These are phyloP conservation scores for Ogataea hybrid DNA, from an alignment of 1,139 yeast genomes.

Conservation along the genomic window DNA sequence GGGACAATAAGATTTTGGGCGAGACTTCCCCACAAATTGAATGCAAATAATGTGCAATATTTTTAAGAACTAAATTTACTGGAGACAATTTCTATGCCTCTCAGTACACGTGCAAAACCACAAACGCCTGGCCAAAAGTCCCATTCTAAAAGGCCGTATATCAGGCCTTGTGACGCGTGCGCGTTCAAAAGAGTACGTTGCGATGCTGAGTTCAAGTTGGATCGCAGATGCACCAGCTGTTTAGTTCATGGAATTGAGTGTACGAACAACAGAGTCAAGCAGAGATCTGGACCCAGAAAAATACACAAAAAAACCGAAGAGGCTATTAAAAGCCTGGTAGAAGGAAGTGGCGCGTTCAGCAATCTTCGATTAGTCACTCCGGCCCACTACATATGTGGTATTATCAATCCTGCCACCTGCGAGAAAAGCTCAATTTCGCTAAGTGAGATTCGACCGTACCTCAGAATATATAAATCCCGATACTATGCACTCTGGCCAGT, in stretches of 20 bases:
- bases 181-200: background rate
- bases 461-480: background rate
- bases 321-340: background rate
- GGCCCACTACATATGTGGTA: background rate
- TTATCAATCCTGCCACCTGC: background rate
- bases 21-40: background rate
- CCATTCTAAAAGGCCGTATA: background rate
- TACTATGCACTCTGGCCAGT: conserved; percentile 1
- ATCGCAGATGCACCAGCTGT: background rate
- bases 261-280: background rate
- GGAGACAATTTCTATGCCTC: background rate
- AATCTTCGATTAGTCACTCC: too few species aligned
- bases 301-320: background rate
- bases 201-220: background rate
- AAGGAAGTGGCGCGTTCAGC: background rate
- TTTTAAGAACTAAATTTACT: too few species aligned
- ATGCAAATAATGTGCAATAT: too few species aligned
- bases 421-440: background rate
- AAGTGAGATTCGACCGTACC: background rate
- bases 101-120: background rate
- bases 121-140: background rate
- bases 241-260: background rate
- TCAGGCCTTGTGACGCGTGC: background rate
- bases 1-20: background rate
- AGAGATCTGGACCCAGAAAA: background rate